phyloP scores from a whole-genome alignment of 345 rosid species.

The Jatropha curcas region DNA sequence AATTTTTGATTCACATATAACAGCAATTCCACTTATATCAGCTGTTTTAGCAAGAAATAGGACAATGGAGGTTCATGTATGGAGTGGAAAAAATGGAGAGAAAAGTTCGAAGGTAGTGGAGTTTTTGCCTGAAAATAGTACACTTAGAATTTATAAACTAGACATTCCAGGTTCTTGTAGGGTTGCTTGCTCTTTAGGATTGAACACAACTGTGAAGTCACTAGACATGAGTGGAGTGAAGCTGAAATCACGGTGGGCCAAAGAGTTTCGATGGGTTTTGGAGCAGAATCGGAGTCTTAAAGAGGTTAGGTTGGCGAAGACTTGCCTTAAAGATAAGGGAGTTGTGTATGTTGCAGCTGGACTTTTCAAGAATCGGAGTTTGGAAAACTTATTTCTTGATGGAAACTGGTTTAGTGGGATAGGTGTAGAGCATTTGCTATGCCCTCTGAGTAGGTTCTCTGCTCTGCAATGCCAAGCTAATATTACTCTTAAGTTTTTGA shows the following conservation, averaged over 20 bases:
- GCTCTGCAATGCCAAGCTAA: constrained; percentile 85
- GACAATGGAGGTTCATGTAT: constrained; percentile 76
- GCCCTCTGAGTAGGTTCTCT: constrained; percentile 94
- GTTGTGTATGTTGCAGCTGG: constrained; percentile 89
- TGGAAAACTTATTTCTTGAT: constrained; percentile 69
- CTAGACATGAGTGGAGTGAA: constrained; percentile 77
- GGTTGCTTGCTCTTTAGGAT: constrained; percentile 75
- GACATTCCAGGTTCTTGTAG: constrained; percentile 70
- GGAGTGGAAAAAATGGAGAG: constrained; percentile 66
- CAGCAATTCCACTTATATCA: constrained; percentile 83
- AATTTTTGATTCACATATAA: constrained; percentile 63
- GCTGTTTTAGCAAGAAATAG: constrained; percentile 86
- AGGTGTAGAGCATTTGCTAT: constrained; percentile 75
- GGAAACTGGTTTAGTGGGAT: constrained; percentile 77
- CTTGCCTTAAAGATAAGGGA: constrained; percentile 84
- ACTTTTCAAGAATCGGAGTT: constrained; percentile 71
- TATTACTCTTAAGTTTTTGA: constrained; percentile 59
- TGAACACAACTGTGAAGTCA: constrained; percentile 74
- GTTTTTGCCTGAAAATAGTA: constrained; percentile 66
- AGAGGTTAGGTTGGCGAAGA: constrained; percentile 72
- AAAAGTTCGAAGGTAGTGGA: constrained; percentile 77
- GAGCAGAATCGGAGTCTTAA: constrained; percentile 75
- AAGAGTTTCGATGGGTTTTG: constrained; percentile 79
- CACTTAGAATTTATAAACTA: constrained; percentile 65
- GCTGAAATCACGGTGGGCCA: constrained; percentile 79